Percentiles rank a stretch among this genome's conserved stretches.
phyloP scores from a whole-genome alignment of 495 filamentous ascomycete species.

The Penicillium bovifimosum region DNA sequence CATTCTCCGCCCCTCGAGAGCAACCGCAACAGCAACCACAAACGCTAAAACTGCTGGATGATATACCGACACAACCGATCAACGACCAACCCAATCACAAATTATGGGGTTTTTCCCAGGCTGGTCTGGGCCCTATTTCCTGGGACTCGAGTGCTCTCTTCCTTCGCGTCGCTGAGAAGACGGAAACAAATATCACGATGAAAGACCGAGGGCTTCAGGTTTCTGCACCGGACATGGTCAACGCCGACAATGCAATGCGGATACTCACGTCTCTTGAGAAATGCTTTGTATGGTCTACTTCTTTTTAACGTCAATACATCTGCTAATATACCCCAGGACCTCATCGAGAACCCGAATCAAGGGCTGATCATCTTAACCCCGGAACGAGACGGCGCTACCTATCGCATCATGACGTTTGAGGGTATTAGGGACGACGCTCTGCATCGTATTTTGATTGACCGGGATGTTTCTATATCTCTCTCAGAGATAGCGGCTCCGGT shows the following conservation, averaged over 20 bases:
- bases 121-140: not conserved
- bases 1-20: not conserved
- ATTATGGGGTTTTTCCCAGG: not conserved
- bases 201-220: not conserved
- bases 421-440: conserved; percentile 4
- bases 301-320: too few species aligned
- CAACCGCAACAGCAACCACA: not conserved
- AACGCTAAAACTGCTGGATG: not conserved
- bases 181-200: not conserved
- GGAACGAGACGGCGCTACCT: not conserved
- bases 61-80: not conserved
- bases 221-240: not conserved
- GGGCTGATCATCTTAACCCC: not conserved
- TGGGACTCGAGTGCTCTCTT: not conserved
- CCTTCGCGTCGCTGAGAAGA: not conserved
- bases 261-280: not conserved
- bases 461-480: not conserved
- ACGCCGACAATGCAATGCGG: not conserved
- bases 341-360: conserved; percentile 5
- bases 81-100: not conserved
- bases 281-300: not conserved
- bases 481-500: not conserved
- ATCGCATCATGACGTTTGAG: conserved; percentile 7
- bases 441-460: not conserved
- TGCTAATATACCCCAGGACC: not conserved